A percentile compares a stretch with the other conserved stretches of the same genome.
phyloP scores from a whole-genome alignment of 345 rosid species.

The Adansonia digitata region DNA sequence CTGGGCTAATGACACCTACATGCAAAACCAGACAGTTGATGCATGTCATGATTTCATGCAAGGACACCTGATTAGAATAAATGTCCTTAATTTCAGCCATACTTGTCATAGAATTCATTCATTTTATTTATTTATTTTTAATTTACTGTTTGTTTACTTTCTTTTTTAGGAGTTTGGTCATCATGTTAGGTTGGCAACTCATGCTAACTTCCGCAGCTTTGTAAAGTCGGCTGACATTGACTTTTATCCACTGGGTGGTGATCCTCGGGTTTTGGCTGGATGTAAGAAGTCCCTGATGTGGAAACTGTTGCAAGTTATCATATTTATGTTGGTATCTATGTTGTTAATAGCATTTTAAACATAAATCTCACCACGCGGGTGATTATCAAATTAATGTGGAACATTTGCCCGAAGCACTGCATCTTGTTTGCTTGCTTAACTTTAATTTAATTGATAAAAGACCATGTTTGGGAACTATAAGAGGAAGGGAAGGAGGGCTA shows the following conservation, averaged over 20 bases:
- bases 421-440: conserved; percentile 1
- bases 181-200: conserved; percentile 92
- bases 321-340: background rate
- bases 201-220: conserved; percentile 73
- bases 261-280: conserved; percentile 91
- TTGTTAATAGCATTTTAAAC: background rate
- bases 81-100: background rate
- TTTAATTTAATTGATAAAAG: background rate
- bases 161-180: conserved; percentile 83
- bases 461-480: background rate
- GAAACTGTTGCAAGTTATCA: conserved; percentile 10
- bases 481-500: background rate
- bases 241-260: conserved; percentile 93
- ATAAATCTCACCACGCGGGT: background rate
- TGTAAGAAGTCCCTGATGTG: conserved; percentile 54
- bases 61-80: background rate
- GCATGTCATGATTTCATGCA: background rate
- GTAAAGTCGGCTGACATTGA: conserved; percentile 83
- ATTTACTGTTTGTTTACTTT: conserved; percentile 9
- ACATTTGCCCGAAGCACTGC: background rate
- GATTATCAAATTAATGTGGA: background rate
- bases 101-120: background rate
- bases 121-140: background rate
- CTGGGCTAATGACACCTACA: background rate
- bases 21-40: background rate